phyloP scores from a whole-genome alignment of 257 asterid species.

The Dorcoceras hygrometricum region DNA sequence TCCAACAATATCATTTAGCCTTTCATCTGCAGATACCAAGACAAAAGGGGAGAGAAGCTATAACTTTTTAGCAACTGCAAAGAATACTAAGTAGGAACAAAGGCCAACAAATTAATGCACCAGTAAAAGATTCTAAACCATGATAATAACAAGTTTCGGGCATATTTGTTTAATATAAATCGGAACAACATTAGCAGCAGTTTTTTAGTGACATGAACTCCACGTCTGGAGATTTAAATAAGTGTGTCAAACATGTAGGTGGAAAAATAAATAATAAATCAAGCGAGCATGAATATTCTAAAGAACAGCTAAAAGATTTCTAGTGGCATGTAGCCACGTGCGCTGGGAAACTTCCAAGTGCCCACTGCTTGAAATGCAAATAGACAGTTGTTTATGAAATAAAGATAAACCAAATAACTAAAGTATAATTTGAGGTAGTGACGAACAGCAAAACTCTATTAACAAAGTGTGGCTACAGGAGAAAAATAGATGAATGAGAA shows the following conservation, averaged over 20 bases:
- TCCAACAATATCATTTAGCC: conserved; percentile 96
- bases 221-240: not conserved
- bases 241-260: not conserved
- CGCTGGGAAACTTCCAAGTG: not conserved
- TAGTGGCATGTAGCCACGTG: not conserved
- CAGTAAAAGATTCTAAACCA: conserved; percentile 1
- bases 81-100: conserved; percentile 11
- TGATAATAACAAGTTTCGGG: not conserved
- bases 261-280: not conserved
- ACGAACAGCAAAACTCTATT: not conserved
- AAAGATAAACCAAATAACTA: not conserved
- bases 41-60: not conserved
- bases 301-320: not conserved
- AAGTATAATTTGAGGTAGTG: not conserved
- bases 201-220: not conserved
- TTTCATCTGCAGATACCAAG: conserved; percentile 57
- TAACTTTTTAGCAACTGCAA: conserved; percentile 12
- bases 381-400: not conserved
- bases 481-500: conserved; percentile 7
- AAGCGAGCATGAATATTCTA: not conserved
- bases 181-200: not conserved
- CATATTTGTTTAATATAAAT: not conserved
- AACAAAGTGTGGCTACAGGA: not conserved
- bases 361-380: not conserved
- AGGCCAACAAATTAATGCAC: not conserved